Conservation (phyloP, 2,329 filamentous ascomycete species). For the Teratosphaeria pseudoeucalypti region DNA sequence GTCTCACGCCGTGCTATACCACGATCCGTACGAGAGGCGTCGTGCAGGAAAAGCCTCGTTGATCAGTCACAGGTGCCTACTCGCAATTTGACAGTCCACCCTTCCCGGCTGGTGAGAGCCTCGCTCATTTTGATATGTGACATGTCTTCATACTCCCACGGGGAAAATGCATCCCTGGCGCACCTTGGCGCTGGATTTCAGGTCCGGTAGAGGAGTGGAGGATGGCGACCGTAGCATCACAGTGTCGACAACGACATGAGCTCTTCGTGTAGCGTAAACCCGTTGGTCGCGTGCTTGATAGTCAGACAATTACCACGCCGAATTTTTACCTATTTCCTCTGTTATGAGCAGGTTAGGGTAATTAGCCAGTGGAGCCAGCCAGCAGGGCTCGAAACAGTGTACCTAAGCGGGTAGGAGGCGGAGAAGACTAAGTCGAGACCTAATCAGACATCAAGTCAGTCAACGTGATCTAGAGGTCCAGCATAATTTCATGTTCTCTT, state of each 20-base stretch:
- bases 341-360: neutral
- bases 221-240: neutral
- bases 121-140: neutral
- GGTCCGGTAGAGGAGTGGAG: neutral
- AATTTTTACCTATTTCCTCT: neutral
- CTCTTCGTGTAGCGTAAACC: neutral
- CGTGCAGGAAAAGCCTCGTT: neutral
- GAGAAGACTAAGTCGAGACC: neutral
- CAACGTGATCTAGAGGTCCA: neutral
- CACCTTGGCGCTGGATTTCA: neutral
- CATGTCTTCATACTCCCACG: neutral
- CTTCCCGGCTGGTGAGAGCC: neutral
- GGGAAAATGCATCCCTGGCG: neutral
- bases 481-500: neutral
- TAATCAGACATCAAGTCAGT: neutral
- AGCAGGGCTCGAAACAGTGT: neutral
- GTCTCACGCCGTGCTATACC: neutral
- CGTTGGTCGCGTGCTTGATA: neutral
- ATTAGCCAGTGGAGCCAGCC: neutral
- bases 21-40: neutral
- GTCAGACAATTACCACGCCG: neutral
- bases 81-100: neutral
- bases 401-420: neutral
- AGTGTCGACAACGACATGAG: neutral
- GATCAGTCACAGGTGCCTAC: neutral